Percentiles rank a stretch among this genome's conserved stretches.
These are phyloP conservation scores for Paxillus rubicundulus DNA, from an alignment of 768 basidiomycete genomes.

Conservation along the genomic window DNA sequence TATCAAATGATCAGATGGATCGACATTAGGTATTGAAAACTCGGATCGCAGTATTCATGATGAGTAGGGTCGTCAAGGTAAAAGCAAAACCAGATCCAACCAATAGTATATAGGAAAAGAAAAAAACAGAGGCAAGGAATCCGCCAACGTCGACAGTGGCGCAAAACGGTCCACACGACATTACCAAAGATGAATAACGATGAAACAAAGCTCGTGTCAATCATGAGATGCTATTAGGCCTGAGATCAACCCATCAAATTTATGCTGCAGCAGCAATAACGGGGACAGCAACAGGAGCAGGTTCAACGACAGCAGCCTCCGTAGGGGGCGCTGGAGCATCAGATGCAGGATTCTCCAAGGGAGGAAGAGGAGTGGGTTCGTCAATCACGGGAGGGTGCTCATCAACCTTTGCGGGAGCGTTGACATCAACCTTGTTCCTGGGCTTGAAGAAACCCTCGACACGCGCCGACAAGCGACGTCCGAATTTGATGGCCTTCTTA, in stretches of 20 bases:
- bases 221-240: slow-evolving; percentile 33
- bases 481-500: slow-evolving; percentile 58
- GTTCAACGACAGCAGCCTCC: slow-evolving; percentile 35
- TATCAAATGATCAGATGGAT: slow-evolving; percentile 58
- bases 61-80: slow-evolving; percentile 54
- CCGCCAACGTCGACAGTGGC: slow-evolving; percentile 39
- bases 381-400: slow-evolving; percentile 89
- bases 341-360: slow-evolving; percentile 75
- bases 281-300: slow-evolving; percentile 52
- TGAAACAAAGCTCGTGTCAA: slow-evolving; percentile 46
- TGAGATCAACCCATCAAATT: slow-evolving; percentile 24
- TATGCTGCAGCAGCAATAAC: slow-evolving; percentile 82
- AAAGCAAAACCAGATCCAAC: slow-evolving; percentile 61
- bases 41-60: slow-evolving; percentile 63
- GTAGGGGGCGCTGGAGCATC: slow-evolving; percentile 38
- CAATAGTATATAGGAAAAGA: slow-evolving; percentile 40
- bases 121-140: slow-evolving; percentile 34
- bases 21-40: slow-evolving; percentile 65
- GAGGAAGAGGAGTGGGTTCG: slow-evolving; percentile 76
- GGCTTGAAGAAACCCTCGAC: slow-evolving; percentile 81
- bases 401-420: slow-evolving; percentile 76
- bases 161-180: slow-evolving; percentile 37
- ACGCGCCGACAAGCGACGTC: slow-evolving; percentile 81
- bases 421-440: slow-evolving; percentile 62
- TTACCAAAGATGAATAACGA: slow-evolving; percentile 29